Evolutionary conservation across 192 early-diverging fungal species (phyloP).

Genomic region (Coemansia sp.): DNA sequence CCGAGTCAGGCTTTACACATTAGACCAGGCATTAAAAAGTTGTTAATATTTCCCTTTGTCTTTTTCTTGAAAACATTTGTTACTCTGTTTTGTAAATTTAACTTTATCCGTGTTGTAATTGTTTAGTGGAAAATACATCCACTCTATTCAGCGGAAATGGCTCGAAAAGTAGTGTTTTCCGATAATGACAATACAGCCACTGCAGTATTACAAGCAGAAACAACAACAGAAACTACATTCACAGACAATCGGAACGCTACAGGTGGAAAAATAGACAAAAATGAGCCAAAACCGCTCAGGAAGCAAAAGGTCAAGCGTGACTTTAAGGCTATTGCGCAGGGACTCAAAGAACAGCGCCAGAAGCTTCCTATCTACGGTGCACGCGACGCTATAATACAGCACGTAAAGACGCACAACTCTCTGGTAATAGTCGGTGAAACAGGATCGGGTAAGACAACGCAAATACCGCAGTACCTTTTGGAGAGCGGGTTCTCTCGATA

Average conservation of each 20-base stretch:
- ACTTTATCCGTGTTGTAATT: background rate
- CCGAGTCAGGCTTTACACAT: no score
- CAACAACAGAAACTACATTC: background rate
- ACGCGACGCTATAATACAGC: slow-evolving; percentile 23
- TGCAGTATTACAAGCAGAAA: background rate
- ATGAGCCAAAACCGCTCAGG: background rate
- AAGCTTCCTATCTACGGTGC: slow-evolving; percentile 59
- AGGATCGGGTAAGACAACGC: slow-evolving; percentile 80
- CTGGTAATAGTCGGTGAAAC: slow-evolving; percentile 81
- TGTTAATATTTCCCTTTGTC: no score
- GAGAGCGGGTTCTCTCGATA: slow-evolving; percentile 62
- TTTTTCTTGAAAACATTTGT: no score
- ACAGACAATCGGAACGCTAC: background rate
- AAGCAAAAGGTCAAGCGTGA: slow-evolving; percentile 14
- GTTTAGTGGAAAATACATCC: background rate
- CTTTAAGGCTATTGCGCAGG: slow-evolving; percentile 21
- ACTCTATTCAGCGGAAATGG: background rate
- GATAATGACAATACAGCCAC: background rate
- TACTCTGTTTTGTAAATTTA: no score
- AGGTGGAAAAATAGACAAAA: background rate
- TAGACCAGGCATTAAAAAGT: no score
- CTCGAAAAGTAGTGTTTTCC: slow-evolving; percentile 9
- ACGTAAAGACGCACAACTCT: slow-evolving; percentile 36
- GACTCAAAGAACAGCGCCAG: slow-evolving; percentile 39
- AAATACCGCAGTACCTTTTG: slow-evolving; percentile 92